A percentile compares a stretch with the other conserved stretches of the same genome.
phyloP scores from a whole-genome alignment of 2,329 filamentous ascomycete species.

The Diaporthe citrichinensis region DNA sequence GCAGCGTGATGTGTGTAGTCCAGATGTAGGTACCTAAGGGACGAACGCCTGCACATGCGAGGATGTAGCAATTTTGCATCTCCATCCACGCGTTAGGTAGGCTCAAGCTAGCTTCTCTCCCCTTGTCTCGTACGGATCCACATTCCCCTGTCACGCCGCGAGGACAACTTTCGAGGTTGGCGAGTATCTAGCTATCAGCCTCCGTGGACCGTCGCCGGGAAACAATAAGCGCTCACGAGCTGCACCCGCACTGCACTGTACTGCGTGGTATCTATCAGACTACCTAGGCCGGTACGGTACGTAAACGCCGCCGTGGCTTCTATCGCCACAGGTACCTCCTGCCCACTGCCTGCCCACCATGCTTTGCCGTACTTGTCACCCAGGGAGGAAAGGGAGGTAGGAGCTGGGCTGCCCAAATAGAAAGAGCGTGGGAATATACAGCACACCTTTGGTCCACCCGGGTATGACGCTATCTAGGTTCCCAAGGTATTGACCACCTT shows the following conservation, averaged over 20 bases:
- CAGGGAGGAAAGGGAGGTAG: not conserved
- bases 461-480: constrained; percentile 18
- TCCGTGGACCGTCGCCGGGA: not conserved
- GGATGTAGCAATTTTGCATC: not conserved
- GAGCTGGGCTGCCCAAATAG: not conserved
- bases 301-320: constrained; percentile 14
- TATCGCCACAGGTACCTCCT: not conserved
- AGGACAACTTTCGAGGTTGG: not conserved
- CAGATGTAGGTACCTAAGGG: constrained; percentile 22
- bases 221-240: constrained; percentile 18
- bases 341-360: not conserved
- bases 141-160: constrained; percentile 11
- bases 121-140: not conserved
- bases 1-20: not conserved
- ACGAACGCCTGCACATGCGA: constrained; percentile 25
- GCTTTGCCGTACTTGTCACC: not conserved
- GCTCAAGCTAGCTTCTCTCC: not conserved
- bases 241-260: not conserved
- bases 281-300: too few relatives aligned
- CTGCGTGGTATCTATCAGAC: not conserved
- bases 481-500: not conserved
- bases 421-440: not conserved
- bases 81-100: not conserved
- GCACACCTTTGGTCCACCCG: not conserved
- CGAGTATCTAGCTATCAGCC: not conserved